These are phyloP conservation scores for Chrysosphaeria jannelii DNA, from an alignment of 2,329 filamentous ascomycete genomes.

Conservation along the genomic window DNA sequence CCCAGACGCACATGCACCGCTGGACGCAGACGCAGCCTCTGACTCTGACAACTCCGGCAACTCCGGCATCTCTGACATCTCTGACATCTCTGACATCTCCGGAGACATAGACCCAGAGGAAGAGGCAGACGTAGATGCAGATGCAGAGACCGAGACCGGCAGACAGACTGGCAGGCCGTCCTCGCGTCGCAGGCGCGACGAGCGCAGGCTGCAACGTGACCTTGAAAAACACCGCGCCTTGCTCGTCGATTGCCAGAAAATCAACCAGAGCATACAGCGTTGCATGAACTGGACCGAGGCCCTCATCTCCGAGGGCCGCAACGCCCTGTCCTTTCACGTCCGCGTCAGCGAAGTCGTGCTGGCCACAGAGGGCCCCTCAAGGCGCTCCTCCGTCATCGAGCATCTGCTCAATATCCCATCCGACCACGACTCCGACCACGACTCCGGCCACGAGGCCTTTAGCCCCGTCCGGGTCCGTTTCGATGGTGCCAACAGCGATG, in stretches of 20 bases:
- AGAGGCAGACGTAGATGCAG: constrained; percentile 1
- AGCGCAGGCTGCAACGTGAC: constrained; percentile 58
- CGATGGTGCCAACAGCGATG: too few relatives aligned
- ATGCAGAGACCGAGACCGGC: background rate
- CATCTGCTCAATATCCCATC: too few relatives aligned
- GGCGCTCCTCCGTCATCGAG: too few relatives aligned
- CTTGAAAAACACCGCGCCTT: constrained; percentile 70
- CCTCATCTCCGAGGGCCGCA: constrained; percentile 65
- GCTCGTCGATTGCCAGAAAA: constrained; percentile 68
- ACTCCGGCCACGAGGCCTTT: too few relatives aligned
- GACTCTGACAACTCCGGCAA: constrained; percentile 7
- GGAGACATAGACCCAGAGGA: constrained; percentile 11
- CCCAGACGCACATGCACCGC: constrained; percentile 10
- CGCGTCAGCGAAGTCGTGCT: constrained; percentile 50
- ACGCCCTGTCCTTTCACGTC: constrained; percentile 54
- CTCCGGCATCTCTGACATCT: constrained; percentile 10
- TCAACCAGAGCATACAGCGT: constrained; percentile 77
- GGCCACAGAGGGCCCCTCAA: too few relatives aligned
- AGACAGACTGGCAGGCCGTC: too few relatives aligned
- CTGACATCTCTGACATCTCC: constrained; percentile 9
- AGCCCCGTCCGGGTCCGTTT: too few relatives aligned
- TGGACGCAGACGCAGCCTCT: constrained; percentile 7
- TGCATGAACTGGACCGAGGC: constrained; percentile 77
- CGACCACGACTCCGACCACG: too few relatives aligned
- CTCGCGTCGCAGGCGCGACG: constrained; percentile 33